These are phyloP conservation scores for Pestalotiopsis sp. DNA, from an alignment of 2,329 filamentous ascomycete genomes.

Conservation along the genomic window DNA sequence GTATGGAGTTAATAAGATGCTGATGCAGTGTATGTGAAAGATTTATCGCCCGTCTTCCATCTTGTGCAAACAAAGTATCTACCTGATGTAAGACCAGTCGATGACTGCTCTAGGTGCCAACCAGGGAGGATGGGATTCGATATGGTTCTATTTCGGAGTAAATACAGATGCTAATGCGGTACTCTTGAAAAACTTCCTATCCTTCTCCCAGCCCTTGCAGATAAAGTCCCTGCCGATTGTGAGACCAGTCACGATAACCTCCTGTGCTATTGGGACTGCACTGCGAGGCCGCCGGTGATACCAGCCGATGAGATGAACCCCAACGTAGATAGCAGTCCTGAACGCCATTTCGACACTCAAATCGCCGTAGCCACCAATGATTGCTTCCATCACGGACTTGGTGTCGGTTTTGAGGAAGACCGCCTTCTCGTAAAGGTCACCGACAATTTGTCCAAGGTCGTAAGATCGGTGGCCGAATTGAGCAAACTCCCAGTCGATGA, in stretches of 20 bases:
- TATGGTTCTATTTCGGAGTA: background rate
- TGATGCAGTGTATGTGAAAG: too few relatives aligned
- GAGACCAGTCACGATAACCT: background rate
- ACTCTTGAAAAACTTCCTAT: background rate
- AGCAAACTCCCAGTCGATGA: constrained; percentile 45
- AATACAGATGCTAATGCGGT: background rate
- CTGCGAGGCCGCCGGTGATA: constrained; percentile 15
- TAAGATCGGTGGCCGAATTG: constrained; percentile 39
- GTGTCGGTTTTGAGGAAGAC: constrained; percentile 34
- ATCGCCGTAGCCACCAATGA: constrained; percentile 35
- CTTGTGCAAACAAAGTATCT: background rate
- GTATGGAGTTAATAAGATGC: too few relatives aligned
- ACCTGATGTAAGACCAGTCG: too few relatives aligned
- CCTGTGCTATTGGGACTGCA: background rate
- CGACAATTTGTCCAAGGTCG: constrained; percentile 43
- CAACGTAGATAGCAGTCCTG: constrained; percentile 40
- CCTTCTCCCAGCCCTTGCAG: background rate
- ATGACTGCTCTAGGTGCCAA: too few relatives aligned
- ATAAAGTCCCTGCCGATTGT: background rate
- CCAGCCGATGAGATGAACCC: constrained; percentile 38
- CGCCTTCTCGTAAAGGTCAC: constrained; percentile 40
- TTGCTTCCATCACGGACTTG: constrained; percentile 34
- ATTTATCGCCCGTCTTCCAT: background rate
- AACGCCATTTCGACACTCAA: constrained; percentile 39
- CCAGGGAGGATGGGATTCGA: too few relatives aligned